phyloP scores from a whole-genome alignment of 805 yeast genomes.

The Cyberlindnera suaveolens region DNA sequence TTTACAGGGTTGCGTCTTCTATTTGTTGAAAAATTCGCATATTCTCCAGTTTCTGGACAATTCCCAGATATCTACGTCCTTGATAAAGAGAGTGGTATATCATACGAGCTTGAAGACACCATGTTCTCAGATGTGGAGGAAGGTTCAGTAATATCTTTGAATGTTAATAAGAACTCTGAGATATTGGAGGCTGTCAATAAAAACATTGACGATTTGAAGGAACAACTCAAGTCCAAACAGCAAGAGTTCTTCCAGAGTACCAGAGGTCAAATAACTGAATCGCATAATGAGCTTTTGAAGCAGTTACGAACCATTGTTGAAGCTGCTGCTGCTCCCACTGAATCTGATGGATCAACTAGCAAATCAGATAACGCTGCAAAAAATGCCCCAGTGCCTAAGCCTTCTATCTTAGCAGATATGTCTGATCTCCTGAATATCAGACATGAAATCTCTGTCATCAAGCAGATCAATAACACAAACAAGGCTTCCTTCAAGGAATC shows the following conservation, averaged over 20 bases:
- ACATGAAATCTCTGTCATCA: conserved; percentile 52
- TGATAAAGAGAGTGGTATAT: conserved; percentile 50
- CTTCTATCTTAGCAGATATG: conserved; percentile 10
- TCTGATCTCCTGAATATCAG: conserved; percentile 37
- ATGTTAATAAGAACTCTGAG: conserved; percentile 35
- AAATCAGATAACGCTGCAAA: not conserved
- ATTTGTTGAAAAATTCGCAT: conserved; percentile 84
- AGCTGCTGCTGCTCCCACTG: not conserved
- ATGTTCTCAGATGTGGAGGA: conserved; percentile 49
- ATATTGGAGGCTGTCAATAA: conserved; percentile 10
- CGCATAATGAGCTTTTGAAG: conserved; percentile 14
- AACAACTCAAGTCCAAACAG: conserved; percentile 9
- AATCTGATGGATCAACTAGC: not conserved
- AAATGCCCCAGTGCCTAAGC: not conserved
- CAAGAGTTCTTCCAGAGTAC: conserved; percentile 12
- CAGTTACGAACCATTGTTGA: conserved; percentile 13
- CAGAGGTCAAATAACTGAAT: conserved; percentile 21
- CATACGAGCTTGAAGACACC: conserved; percentile 77
- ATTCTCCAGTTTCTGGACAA: conserved; percentile 60
- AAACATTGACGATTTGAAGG: conserved; percentile 16
- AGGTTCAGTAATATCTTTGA: conserved; percentile 55
- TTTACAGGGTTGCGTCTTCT: conserved; percentile 51
- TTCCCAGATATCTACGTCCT: conserved; percentile 78
- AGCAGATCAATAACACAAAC: conserved; percentile 46
- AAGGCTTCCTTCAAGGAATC: conserved; percentile 36